Conservation (phyloP, 208 protist genomes). For the Crithidia sp. region DNA sequence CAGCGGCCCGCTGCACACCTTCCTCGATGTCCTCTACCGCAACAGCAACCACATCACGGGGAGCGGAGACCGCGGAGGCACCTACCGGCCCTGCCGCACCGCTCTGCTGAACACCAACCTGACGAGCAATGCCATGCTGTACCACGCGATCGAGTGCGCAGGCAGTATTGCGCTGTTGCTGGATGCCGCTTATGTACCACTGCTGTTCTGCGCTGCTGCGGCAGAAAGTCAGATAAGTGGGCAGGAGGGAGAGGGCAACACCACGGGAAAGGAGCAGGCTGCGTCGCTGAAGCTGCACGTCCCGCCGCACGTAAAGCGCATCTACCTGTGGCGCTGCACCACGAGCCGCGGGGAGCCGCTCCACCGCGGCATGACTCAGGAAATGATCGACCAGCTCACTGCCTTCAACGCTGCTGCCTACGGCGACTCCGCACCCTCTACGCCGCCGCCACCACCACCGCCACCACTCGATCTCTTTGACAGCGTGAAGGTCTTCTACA, state of each 20-base stretch:
- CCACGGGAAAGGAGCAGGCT: background rate
- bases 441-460: background rate
- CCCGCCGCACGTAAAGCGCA: conserved; percentile 45
- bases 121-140: conserved; percentile 56
- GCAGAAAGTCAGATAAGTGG: background rate
- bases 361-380: conserved; percentile 6
- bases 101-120: conserved; percentile 76
- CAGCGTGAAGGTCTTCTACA: conserved; percentile 33
- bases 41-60: conserved; percentile 26
- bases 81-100: conserved; percentile 54
- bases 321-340: conserved; percentile 60
- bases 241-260: background rate
- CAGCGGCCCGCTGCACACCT: conserved; percentile 45
- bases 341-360: conserved; percentile 18
- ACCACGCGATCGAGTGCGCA: conserved; percentile 45
- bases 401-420: conserved; percentile 41
- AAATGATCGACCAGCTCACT: conserved; percentile 29
- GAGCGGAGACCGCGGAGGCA: conserved; percentile 8
- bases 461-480: conserved; percentile 46
- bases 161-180: conserved; percentile 43
- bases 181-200: conserved; percentile 40
- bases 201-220: conserved; percentile 42
- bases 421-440: background rate
- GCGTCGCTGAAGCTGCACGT: conserved; percentile 31
- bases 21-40: conserved; percentile 51